Evolutionary conservation across 2,329 filamentous ascomycete species (phyloP), one percentile per base, ranked within the genome.

Genomic region (Aspergillus sp.): DNA sequence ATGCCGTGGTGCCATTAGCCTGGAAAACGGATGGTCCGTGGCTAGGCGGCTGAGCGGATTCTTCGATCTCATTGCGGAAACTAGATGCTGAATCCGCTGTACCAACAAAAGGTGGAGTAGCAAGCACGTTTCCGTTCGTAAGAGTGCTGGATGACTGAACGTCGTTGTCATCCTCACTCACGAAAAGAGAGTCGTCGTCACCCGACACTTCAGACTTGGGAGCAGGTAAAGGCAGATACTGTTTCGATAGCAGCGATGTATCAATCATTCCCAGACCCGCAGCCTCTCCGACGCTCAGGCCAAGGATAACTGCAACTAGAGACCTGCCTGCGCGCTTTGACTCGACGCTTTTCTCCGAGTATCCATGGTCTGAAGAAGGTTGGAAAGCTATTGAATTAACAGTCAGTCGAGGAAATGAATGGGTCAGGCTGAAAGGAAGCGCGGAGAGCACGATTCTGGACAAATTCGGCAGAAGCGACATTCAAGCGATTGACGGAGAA

Each of bases 281-380:
- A 12, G 75, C 72, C 44, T 71, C 62, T 27, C 58, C 57, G 28
- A 77, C 65, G 27, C 57, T 67, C 49, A 75, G 57, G 10, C 74
- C 74, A 45, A 71, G 65, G 33, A 78, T 69, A 16, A 80, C 55
- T 6, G 74, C 69, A 14, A 68, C 66, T n/a, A 75, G 52, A 2
- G 62, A 68, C 43, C 75, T 66, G 14, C 67, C 65, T 34, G 65
- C 60, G 24, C 75, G 67, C 52, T 80, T 80, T 15, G 57, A 56
- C 48, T 80, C 75, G 11, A 80, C 75, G 31, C 72, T 60, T 4
- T 44, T 57, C 13, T 67, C 53, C 1, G 72, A 76, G 40, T 71
- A 74, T 11, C 60, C 57, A 42, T 78, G 75, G 19, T 64, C 62
- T n/a, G 60, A 59, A 19, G 63, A 61, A 10, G 60, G 57, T 36